Evolutionary conservation across 2,329 filamentous ascomycete genomes (phyloP).

Genomic region (Seiridium cupressi): DNA sequence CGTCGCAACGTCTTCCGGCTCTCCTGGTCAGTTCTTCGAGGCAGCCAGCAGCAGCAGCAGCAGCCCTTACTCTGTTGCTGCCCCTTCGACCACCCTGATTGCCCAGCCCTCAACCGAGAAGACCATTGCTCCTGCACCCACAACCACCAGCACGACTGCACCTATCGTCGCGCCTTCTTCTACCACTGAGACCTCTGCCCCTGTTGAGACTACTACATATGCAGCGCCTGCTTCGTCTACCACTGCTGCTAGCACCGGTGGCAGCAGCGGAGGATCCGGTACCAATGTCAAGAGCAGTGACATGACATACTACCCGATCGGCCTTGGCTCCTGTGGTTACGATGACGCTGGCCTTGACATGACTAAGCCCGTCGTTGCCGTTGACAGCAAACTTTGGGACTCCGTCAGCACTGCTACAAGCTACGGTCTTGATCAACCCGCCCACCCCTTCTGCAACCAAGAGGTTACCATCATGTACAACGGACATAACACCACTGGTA

Average conservation of each 20-base stretch:
- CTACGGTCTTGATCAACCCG: slow-evolving; percentile 30
- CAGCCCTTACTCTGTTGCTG: slow-evolving; percentile 12
- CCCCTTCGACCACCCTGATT: slow-evolving; percentile 12
- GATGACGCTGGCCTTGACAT: slow-evolving; percentile 57
- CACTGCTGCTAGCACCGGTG: slow-evolving; percentile 17
- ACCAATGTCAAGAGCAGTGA: slow-evolving; percentile 50
- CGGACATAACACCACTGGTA: slow-evolving; percentile 58
- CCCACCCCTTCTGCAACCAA: slow-evolving; percentile 69
- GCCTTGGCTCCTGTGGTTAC: slow-evolving; percentile 66
- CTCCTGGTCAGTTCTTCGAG: slow-evolving; percentile 33
- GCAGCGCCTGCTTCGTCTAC: slow-evolving; percentile 13
- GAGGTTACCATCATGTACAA: slow-evolving; percentile 58
- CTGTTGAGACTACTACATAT: background rate
- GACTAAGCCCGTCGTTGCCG: slow-evolving; percentile 63
- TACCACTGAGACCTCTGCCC: background rate
- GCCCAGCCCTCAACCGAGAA: background rate
- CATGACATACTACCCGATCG: slow-evolving; percentile 72
- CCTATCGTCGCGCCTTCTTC: slow-evolving; percentile 12
- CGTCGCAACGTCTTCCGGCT: slow-evolving; percentile 13
- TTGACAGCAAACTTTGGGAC: slow-evolving; percentile 52
- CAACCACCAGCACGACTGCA: slow-evolving; percentile 12
- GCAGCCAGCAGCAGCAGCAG: slow-evolving; percentile 16
- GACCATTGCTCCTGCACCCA: background rate
- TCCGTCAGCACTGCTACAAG: slow-evolving; percentile 63
- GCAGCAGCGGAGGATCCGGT: slow-evolving; percentile 22